A percentile compares a stretch with the other conserved stretches of the same genome.
Conservation (phyloP, 2,329 filamentous ascomycete genomes). For the Diaporthe amygdali region DNA sequence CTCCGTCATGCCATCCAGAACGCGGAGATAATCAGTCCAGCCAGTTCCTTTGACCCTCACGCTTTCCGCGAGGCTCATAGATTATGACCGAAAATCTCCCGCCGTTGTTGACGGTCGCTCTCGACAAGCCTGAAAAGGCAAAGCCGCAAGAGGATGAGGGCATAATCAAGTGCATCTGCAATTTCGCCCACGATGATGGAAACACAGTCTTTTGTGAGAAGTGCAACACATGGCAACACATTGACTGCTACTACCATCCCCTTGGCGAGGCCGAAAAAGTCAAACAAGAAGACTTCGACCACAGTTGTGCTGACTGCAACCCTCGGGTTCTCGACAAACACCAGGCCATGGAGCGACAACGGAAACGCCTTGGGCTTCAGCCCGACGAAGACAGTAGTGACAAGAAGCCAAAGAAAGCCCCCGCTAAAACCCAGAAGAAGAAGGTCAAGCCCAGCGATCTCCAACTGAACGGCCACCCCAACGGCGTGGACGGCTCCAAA, state of each 20-base stretch:
- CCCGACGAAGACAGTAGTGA: conserved; percentile 59
- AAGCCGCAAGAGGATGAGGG: conserved; percentile 72
- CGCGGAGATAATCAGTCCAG: conserved; percentile 54
- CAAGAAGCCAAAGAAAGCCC: conserved; percentile 75
- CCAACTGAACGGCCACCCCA: conserved; percentile 70
- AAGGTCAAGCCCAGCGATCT: conserved; percentile 38
- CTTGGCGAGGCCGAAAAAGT: conserved; percentile 74
- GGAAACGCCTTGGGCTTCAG: conserved; percentile 56
- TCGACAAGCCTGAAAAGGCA: conserved; percentile 47
- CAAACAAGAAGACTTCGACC: conserved; percentile 69
- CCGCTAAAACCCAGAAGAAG: conserved; percentile 44
- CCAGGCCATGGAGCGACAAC: conserved; percentile 76
- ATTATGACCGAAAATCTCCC: conserved; percentile 68
- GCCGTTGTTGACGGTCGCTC: conserved; percentile 57
- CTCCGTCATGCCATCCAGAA: conserved; percentile 66
- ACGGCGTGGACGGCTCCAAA: conserved; percentile 61
- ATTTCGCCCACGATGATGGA: conserved; percentile 92
- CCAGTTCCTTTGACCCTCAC: conserved; percentile 41
- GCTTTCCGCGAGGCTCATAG: conserved; percentile 50
- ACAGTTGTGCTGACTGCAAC: conserved; percentile 89
- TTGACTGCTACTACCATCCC: conserved; percentile 86
- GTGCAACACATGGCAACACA: conserved; percentile 98
- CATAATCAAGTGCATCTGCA: conserved; percentile 98
- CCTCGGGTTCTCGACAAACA: conserved; percentile 76
- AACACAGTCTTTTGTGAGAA: conserved; percentile 95